Base-by-base conservation (phyloP, 1,284 basidiomycete genomes). In the Cerioporus squamosus region DNA sequence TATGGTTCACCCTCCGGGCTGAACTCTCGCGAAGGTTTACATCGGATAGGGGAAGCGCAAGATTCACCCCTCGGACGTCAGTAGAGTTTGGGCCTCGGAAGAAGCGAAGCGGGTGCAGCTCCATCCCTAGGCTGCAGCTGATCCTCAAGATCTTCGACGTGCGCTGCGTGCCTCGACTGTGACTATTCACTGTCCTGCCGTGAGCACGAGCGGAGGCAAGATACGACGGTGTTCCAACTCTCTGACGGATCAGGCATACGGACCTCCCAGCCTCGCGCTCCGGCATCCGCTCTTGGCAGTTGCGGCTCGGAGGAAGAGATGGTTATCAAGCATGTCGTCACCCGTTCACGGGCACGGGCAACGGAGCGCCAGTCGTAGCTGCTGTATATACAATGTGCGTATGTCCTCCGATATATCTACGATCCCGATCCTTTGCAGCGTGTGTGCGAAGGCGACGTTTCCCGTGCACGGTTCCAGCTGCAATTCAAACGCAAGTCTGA, bases 41-140 rank as follows among this genome's bases (percentile, higher is more conserved):
- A 38, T 44, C 40, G 49, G 53, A 29, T 38, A 44, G 53, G 43
- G 36, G 46, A 43, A 26, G 47, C 53, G 54, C 51, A 61, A 53
- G 51, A 51, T 54, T 52, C 22, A 31, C 50, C 33, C 48, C 55
- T 52, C 50, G 45, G 36, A 51, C 49, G 55, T 52, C 45, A 55
- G 54, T 49, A 64, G 56, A 53, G 62, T 64, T 63, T 57, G 54
- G 62, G 57, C 62, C 62, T 64, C 59, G 54, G 62, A 64, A 64
- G 62, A 64, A 64, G 62, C 59, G 56, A 52, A 57, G 33, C 51
- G 24, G 43, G 23, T n/a, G 50, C 22, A 29, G 51, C 43, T 22
- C 55, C 51, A 56, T 53, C 42, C 57, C 57, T 26, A 55, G 46
- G 58, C 39, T 50, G 44, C 53, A 55, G 53, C 53, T 56, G 57